Conservation (phyloP, 345 rosid species). For the Boechera stricta region DNA sequence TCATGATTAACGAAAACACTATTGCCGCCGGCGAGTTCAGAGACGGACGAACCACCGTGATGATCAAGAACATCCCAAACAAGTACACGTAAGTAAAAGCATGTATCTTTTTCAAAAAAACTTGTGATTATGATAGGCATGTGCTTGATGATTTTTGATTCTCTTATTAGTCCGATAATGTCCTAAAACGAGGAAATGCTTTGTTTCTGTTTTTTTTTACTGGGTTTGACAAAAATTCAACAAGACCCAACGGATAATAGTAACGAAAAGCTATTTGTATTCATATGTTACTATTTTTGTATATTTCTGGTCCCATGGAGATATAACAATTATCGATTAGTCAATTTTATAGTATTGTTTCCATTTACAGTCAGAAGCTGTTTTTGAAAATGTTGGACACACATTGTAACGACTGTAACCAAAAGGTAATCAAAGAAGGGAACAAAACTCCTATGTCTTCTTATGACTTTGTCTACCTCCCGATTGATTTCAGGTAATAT, state of each 20-base stretch:
- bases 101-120: slow-evolving; percentile 2
- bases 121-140: slow-evolving; percentile 32
- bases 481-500: slow-evolving; percentile 87
- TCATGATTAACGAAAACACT: slow-evolving; percentile 61
- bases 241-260: slow-evolving; percentile 25
- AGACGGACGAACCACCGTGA: slow-evolving; percentile 84
- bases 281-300: slow-evolving; percentile 35
- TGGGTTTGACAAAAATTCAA: slow-evolving; percentile 38
- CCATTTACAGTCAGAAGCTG: slow-evolving; percentile 58
- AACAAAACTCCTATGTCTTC: slow-evolving; percentile 67
- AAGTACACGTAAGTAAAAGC: slow-evolving; percentile 70
- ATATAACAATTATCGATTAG: slow-evolving; percentile 13
- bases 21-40: slow-evolving; percentile 47
- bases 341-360: slow-evolving; percentile 31
- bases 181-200: slow-evolving; percentile 32
- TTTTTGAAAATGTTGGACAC: slow-evolving; percentile 82
- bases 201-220: slow-evolving; percentile 32
- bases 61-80: slow-evolving; percentile 99
- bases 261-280: not conserved
- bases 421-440: slow-evolving; percentile 57
- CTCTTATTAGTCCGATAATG: not conserved
- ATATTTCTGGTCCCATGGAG: slow-evolving; percentile 1
- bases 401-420: slow-evolving; percentile 91
- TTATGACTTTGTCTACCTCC: slow-evolving; percentile 94
- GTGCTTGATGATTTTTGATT: not conserved